phyloP scores from a whole-genome alignment of 176 grass and related monocot genomes.

The Stipa capillata region DNA sequence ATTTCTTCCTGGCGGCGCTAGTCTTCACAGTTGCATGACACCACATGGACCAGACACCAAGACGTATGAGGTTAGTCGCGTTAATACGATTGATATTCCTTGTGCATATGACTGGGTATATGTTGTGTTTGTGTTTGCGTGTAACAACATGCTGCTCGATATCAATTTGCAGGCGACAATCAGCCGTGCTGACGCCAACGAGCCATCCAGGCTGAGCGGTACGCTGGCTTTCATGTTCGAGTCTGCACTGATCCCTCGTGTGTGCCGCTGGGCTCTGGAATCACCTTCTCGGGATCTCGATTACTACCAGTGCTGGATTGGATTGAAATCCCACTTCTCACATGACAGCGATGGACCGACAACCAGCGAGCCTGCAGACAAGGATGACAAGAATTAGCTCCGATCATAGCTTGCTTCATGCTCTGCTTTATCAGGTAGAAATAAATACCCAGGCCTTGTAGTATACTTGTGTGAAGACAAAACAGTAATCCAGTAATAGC shows the following conservation, averaged over 20 bases:
- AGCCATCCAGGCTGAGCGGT: constrained; percentile 45
- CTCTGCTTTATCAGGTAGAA: not conserved
- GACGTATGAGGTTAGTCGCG: constrained; percentile 87
- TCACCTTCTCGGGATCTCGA: constrained; percentile 49
- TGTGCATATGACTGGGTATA: no score
- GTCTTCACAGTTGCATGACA: constrained; percentile 91
- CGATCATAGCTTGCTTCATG: no score
- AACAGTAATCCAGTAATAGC: not conserved
- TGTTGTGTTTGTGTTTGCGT: no score
- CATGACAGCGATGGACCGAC: no score
- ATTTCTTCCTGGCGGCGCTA: constrained; percentile 88
- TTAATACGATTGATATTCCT: no score
- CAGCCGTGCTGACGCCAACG: constrained; percentile 22
- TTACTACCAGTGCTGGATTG: constrained; percentile 95
- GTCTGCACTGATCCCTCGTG: constrained; percentile 64
- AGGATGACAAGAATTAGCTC: constrained; percentile 1
- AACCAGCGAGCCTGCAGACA: not conserved
- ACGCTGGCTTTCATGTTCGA: constrained; percentile 95
- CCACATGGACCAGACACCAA: constrained; percentile 93
- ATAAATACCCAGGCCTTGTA: not conserved
- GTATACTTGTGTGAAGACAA: not conserved
- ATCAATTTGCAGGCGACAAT: constrained; percentile 50
- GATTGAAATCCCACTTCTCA: constrained; percentile 74
- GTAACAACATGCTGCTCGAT: no score
- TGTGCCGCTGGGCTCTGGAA: constrained; percentile 79